Conservation (phyloP, 805 yeast species). For the Jamesozyma rosinii region DNA sequence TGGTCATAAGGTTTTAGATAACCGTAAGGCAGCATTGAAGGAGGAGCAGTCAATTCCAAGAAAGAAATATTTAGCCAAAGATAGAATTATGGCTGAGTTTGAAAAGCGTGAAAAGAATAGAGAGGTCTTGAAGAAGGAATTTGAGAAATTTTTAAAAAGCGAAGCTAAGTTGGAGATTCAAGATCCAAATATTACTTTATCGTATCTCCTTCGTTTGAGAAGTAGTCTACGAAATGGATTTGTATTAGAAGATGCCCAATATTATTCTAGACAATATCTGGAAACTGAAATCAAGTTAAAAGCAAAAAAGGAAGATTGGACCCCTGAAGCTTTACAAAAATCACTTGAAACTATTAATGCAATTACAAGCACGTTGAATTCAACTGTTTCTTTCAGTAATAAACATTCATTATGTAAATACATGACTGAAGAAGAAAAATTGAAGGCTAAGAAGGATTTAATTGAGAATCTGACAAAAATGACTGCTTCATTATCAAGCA, state of each 20-base stretch:
- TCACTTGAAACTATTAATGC: constrained; percentile 14
- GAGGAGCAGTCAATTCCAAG: constrained; percentile 60
- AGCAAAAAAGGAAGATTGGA: constrained; percentile 31
- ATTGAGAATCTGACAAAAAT: constrained; percentile 16
- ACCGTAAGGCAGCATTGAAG: constrained; percentile 36
- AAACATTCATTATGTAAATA: constrained; percentile 15
- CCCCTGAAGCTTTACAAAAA: constrained; percentile 21
- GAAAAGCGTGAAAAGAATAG: constrained; percentile 37
- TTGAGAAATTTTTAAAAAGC: constrained; percentile 22
- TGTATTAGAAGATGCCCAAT: constrained; percentile 44
- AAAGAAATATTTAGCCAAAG: constrained; percentile 53
- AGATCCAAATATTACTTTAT: constrained; percentile 34
- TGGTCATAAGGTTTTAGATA: constrained; percentile 56
- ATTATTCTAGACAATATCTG: constrained; percentile 46
- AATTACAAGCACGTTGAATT: constrained; percentile 11
- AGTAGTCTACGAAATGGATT: constrained; percentile 54
- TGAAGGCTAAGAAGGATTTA: constrained; percentile 20
- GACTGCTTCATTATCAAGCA: constrained; percentile 6
- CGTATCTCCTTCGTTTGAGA: constrained; percentile 46
- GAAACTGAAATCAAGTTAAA: constrained; percentile 37
- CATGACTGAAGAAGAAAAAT: constrained; percentile 29
- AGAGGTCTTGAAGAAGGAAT: constrained; percentile 22
- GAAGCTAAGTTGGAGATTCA: constrained; percentile 17
- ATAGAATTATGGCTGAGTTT: constrained; percentile 37
- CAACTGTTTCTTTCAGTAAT: constrained; percentile 21